These are phyloP conservation scores for Hypoxylon sp. DNA, from an alignment of 2,329 filamentous ascomycete species.

Conservation along the genomic window DNA sequence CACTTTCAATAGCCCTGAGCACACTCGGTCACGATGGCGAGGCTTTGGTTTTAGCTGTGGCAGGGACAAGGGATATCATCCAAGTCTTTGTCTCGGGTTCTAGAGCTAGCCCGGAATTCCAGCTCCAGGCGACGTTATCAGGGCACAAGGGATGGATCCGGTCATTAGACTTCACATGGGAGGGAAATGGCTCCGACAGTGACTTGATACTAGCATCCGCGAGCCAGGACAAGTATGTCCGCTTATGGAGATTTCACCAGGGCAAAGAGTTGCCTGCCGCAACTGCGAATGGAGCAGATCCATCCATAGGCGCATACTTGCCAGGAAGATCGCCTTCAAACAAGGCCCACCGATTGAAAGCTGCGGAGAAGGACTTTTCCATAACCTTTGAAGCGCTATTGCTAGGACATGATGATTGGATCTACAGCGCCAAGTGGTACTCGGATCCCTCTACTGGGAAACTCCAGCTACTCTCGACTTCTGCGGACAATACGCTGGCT, in stretches of 20 bases:
- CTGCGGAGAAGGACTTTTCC: conserved; percentile 75
- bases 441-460: conserved; percentile 63
- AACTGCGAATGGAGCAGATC: conserved; percentile 68
- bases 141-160: conserved; percentile 97
- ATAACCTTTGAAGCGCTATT: conserved; percentile 94
- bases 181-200: conserved; percentile 66
- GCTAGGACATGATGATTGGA: conserved; percentile 98
- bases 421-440: conserved; percentile 89
- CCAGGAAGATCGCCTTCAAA: conserved; percentile 85
- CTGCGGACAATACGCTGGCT: conserved; percentile 93
- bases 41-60: conserved; percentile 81
- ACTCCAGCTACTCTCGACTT: conserved; percentile 86
- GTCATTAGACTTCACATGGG: conserved; percentile 82
- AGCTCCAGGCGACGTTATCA: conserved; percentile 80
- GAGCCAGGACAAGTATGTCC: conserved; percentile 97
- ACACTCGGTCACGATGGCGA: conserved; percentile 67
- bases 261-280: conserved; percentile 76
- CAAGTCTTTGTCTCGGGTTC: conserved; percentile 80
- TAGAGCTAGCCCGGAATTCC: conserved; percentile 67
- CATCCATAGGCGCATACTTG: conserved; percentile 70
- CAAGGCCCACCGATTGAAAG: conserved; percentile 84
- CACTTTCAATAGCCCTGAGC: conserved; percentile 80
- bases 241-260: conserved; percentile 88
- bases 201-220: conserved; percentile 91
- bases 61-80: conserved; percentile 85